Percentiles rank a stretch among this genome's conserved stretches.
phyloP scores from a whole-genome alignment of 768 basidiomycete species.

The Lentinula aciculospora region DNA sequence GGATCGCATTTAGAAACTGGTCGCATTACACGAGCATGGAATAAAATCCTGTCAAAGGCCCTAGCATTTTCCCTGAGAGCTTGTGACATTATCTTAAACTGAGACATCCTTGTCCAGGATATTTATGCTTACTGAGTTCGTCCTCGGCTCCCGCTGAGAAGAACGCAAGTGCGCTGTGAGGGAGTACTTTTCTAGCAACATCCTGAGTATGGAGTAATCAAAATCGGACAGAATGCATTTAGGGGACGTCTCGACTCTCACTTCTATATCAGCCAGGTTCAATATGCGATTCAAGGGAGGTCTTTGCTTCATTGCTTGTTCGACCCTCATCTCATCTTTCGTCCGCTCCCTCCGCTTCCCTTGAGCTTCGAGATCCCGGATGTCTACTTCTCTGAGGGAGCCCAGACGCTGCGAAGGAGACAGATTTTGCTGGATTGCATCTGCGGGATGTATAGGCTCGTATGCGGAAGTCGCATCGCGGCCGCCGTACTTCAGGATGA shows the following conservation, averaged over 20 bases:
- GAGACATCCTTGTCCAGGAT: neutral
- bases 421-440: slow-evolving; percentile 70
- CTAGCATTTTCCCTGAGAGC: slow-evolving; percentile 65
- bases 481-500: slow-evolving; percentile 82
- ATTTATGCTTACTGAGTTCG: slow-evolving; percentile 55
- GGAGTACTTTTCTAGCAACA: slow-evolving; percentile 67
- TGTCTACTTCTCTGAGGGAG: slow-evolving; percentile 43
- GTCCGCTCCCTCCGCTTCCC: slow-evolving; percentile 45
- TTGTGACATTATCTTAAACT: slow-evolving; percentile 17
- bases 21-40: slow-evolving; percentile 77
- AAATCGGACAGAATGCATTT: neutral
- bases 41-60: slow-evolving; percentile 85
- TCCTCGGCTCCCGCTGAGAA: slow-evolving; percentile 88
- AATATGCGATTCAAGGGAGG: slow-evolving; percentile 69
- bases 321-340: slow-evolving; percentile 65
- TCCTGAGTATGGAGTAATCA: slow-evolving; percentile 31
- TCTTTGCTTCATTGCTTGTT: slow-evolving; percentile 50
- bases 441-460: slow-evolving; percentile 81
- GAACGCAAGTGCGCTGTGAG: slow-evolving; percentile 74
- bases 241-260: slow-evolving; percentile 21
- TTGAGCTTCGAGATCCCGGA: slow-evolving; percentile 27
- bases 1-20: slow-evolving; percentile 59
- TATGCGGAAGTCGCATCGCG: slow-evolving; percentile 76
- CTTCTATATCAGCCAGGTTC: slow-evolving; percentile 81
- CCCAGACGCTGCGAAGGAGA: slow-evolving; percentile 72